Percentiles rank a stretch among this genome's conserved stretches.
These are phyloP conservation scores for Teratosphaeria gauchensis DNA, from an alignment of 2,329 filamentous ascomycete genomes.

Conservation along the genomic window DNA sequence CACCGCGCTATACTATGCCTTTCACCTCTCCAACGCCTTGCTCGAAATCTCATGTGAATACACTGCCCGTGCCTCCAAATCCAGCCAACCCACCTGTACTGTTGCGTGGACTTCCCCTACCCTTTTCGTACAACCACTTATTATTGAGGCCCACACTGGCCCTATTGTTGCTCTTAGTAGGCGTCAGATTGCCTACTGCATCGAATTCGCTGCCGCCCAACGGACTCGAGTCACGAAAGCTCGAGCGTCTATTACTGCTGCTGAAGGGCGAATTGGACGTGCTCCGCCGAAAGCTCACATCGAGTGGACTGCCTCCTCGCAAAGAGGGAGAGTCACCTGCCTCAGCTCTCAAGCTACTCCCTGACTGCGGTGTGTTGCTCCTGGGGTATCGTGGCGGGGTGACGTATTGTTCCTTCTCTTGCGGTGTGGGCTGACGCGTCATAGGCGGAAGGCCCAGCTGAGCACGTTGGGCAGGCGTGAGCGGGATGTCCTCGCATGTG, in stretches of 20 bases:
- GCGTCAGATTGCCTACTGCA: constrained; percentile 13
- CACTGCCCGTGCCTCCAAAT: constrained; percentile 7
- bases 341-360: constrained; percentile 29
- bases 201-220: constrained; percentile 20
- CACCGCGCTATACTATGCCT: not conserved
- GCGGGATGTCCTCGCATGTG: constrained; percentile 75
- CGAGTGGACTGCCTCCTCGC: constrained; percentile 17
- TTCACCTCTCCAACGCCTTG: not conserved
- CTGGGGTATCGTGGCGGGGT: constrained; percentile 82
- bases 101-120: constrained; percentile 44
- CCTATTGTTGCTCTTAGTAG: constrained; percentile 26
- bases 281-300: not conserved
- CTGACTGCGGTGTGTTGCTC: constrained; percentile 58
- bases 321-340: constrained; percentile 34
- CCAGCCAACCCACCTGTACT: constrained; percentile 1
- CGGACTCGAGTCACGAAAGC: constrained; percentile 47
- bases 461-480: constrained; percentile 79
- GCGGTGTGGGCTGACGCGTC: constrained; percentile 52
- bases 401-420: constrained; percentile 61
- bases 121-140: constrained; percentile 90
- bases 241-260: constrained; percentile 45
- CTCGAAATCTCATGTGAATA: not conserved
- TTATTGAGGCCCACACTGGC: constrained; percentile 73
- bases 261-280: constrained; percentile 8
- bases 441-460: constrained; percentile 71